Base-by-base conservation (phyloP, 1,284 basidiomycete species). In the Agaricales sp. region DNA sequence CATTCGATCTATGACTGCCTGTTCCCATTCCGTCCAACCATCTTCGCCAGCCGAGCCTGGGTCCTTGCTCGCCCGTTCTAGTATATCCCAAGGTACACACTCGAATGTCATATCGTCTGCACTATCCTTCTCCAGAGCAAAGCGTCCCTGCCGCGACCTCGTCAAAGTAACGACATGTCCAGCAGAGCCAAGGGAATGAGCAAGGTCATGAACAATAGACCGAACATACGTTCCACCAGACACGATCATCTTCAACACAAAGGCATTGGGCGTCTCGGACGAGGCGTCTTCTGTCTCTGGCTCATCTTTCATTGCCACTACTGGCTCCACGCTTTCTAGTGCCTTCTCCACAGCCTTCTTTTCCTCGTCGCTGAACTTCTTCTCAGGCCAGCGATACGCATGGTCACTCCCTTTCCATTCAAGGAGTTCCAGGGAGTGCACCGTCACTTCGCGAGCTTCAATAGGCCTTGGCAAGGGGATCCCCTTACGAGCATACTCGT, bases 201-300 rank as follows among this genome's bases (percentile, higher is more conserved):
- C 89, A 18, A 97, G 74, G 63, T 97, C 93, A 62, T 97, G 92
- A 43, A 92, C 85, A 55, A 96, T 84, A 1, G 85, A 90, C 46
- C 93, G 83, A 44, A 97, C 92, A 59, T 97, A 97, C n/a, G 93
- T 97, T 20, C 93, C 93, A n/a, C 87, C 87, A 14, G 90, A 92
- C 4, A 96, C 94, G 51, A 76, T 87, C 92, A 97, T 94, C 50
- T 77, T 78, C 53, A 97, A 69, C 8, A 86, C 84, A 63, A 97
- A 95, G n/a, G 83, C 84, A 0, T 83, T 76, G 1, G 92, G 88
- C 13, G 60, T 62, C 48, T 74, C 65, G 25, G 71, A 69, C 16
- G 68, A 67, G 21, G 64, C 54, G 16, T 50, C 25, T 8, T 49
- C 51, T 3, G 49, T 45, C 49, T 70, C 67, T 20, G 61, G 57